phyloP scores from a whole-genome alignment of 345 rosid genomes.

The Dipteronia dyeriana region DNA sequence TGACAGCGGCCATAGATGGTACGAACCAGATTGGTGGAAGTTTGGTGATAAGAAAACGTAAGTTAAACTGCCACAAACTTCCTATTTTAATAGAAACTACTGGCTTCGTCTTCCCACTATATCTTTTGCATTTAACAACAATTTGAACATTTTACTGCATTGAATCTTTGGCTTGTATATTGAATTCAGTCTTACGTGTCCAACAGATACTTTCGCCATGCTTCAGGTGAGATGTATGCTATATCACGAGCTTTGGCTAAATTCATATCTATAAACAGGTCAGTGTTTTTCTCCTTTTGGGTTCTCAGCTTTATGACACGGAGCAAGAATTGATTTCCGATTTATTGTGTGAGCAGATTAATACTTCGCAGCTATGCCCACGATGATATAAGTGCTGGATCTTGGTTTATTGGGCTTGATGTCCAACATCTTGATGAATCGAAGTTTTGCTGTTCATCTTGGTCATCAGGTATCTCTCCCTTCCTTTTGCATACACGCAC shows the following conservation, averaged over 20 bases:
- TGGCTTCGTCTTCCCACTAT: neutral
- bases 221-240: conserved; percentile 78
- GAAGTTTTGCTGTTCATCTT: conserved; percentile 75
- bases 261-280: conserved; percentile 73
- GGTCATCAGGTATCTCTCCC: conserved; percentile 62
- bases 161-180: neutral
- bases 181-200: conserved; percentile 8
- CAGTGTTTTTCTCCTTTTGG: conserved; percentile 20
- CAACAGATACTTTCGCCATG: conserved; percentile 75
- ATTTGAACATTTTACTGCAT: neutral
- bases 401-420: conserved; percentile 80
- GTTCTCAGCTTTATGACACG: neutral
- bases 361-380: conserved; percentile 66
- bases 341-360: conserved; percentile 39
- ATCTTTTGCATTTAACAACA: neutral
- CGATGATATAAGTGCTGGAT: conserved; percentile 73
- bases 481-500: neutral
- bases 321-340: conserved; percentile 6
- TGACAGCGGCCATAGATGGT: conserved; percentile 71
- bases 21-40: conserved; percentile 98
- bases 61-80: conserved; percentile 26
- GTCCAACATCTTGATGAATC: conserved; percentile 66
- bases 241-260: conserved; percentile 67
- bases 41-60: conserved; percentile 82
- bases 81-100: neutral